A percentile compares a stretch with the other conserved stretches of the same genome.
Conservation (phyloP, 225 moss, liverwort and hornwort species). For the Ulota crispa region DNA sequence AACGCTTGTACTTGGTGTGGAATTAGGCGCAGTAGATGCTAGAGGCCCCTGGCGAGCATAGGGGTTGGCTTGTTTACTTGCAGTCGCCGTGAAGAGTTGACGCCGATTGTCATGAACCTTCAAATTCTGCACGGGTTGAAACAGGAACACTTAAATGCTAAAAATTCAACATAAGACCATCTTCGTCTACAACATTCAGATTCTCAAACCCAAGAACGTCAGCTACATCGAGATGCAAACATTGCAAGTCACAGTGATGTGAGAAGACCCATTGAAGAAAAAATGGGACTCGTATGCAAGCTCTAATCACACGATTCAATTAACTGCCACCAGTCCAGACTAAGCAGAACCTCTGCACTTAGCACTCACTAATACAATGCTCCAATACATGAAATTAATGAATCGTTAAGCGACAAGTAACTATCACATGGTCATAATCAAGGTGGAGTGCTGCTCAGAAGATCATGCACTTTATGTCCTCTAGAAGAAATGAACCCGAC, state of each 20-base stretch:
- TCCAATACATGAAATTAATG: neutral
- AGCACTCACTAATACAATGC: neutral
- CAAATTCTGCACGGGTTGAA: slow-evolving; percentile 61
- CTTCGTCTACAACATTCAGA: neutral
- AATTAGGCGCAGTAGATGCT: slow-evolving; percentile 50
- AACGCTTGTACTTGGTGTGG: slow-evolving; percentile 53
- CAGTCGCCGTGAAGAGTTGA: slow-evolving; percentile 71
- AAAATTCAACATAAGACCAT: neutral
- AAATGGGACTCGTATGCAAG: neutral
- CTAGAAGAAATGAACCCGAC: too few species aligned
- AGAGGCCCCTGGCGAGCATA: slow-evolving; percentile 82
- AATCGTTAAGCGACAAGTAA: neutral
- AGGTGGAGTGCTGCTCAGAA: too few species aligned
- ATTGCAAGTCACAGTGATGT: neutral
- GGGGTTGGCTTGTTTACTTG: slow-evolving; percentile 65
- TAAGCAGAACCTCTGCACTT: neutral
- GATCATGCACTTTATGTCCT: too few species aligned
- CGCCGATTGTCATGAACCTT: slow-evolving; percentile 97
- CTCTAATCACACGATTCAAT: neutral
- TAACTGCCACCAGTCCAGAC: neutral
- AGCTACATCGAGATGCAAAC: neutral
- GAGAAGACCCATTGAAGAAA: neutral
- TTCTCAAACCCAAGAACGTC: neutral
- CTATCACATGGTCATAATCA: neutral
- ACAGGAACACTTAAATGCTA: neutral